A percentile compares a stretch with the other conserved stretches of the same genome.
These are phyloP conservation scores for Aspergillus sp. DNA, from an alignment of 2,329 filamentous ascomycete genomes.

Conservation along the genomic window DNA sequence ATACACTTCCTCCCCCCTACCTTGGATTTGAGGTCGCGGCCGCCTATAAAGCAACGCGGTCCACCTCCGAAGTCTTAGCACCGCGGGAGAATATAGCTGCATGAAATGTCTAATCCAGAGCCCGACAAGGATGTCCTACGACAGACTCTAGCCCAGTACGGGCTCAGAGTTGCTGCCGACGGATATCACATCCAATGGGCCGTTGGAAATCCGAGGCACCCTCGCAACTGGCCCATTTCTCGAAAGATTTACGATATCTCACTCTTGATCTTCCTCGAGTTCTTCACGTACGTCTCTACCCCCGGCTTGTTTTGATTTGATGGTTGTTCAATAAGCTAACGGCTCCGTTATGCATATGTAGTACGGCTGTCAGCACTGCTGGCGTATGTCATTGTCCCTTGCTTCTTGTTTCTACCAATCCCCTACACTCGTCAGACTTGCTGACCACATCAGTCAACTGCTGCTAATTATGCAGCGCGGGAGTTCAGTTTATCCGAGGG, in stretches of 20 bases:
- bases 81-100: not conserved
- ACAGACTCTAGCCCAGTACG: conserved; percentile 22
- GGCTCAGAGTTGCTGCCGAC: conserved; percentile 31
- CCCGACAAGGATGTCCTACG: conserved; percentile 18
- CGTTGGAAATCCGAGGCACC: conserved; percentile 29
- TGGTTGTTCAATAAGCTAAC: conserved; percentile 14
- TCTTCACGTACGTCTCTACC: conserved; percentile 31
- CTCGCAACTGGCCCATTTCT: conserved; percentile 30
- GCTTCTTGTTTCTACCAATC: not conserved
- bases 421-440: not conserved
- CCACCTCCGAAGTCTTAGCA: not conserved
- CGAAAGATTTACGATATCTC: conserved; percentile 31
- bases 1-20: not conserved
- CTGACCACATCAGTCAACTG: conserved; percentile 26
- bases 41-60: conserved; percentile 3
- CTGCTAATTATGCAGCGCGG: conserved; percentile 25
- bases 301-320: not conserved
- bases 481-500: conserved; percentile 28
- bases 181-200: conserved; percentile 32
- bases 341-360: conserved; percentile 9
- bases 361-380: conserved; percentile 36
- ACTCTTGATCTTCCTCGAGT: conserved; percentile 27
- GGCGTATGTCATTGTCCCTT: conserved; percentile 26
- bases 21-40: too few species aligned
- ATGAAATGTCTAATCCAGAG: conserved; percentile 15